A percentile compares a stretch with the other conserved stretches of the same genome.
phyloP scores from a whole-genome alignment of 1,284 basidiomycete genomes.

The Mycena sp. region DNA sequence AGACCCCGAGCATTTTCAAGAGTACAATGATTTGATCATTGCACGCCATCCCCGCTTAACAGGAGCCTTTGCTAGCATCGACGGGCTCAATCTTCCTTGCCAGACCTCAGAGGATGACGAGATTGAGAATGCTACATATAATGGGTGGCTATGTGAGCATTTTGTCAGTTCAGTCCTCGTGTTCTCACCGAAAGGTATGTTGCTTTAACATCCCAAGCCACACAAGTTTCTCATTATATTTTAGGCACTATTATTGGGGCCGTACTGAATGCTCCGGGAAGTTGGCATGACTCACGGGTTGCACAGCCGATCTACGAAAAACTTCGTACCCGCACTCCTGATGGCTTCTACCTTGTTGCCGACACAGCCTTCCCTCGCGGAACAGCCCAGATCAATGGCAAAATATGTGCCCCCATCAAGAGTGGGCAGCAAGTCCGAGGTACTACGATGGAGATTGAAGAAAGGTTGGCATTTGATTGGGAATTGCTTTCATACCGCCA shows the following conservation, averaged over 20 bases:
- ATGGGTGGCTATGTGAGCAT: slow-evolving; percentile 56
- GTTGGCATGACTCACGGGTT: slow-evolving; percentile 52
- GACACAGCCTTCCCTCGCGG: slow-evolving; percentile 48
- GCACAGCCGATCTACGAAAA: slow-evolving; percentile 26
- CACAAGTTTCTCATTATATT: neutral
- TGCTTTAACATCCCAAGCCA: neutral
- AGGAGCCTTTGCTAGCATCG: too few relatives aligned
- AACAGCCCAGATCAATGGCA: slow-evolving; percentile 28
- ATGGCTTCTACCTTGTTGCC: slow-evolving; percentile 44
- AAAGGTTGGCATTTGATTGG: slow-evolving; percentile 18
- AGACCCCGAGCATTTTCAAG: too few relatives aligned
- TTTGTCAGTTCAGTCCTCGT: slow-evolving; percentile 44
- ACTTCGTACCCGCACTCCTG: slow-evolving; percentile 36
- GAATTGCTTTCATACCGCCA: slow-evolving; percentile 46
- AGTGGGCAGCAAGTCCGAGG: slow-evolving; percentile 35
- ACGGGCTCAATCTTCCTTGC: slow-evolving; percentile 42
- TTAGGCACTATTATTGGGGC: neutral
- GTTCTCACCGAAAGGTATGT: slow-evolving; percentile 2
- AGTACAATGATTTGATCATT: too few relatives aligned
- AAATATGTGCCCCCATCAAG: slow-evolving; percentile 47
- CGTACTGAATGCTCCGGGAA: slow-evolving; percentile 41
- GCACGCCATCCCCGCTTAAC: too few relatives aligned
- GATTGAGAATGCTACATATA: slow-evolving; percentile 41
- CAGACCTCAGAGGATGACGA: slow-evolving; percentile 19
- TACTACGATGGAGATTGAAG: slow-evolving; percentile 28